Evolutionary conservation across 129 eudicot genomes (phyloP), one percentile per base, ranked within the genome.

Genomic region (Flaveria brownii): DNA sequence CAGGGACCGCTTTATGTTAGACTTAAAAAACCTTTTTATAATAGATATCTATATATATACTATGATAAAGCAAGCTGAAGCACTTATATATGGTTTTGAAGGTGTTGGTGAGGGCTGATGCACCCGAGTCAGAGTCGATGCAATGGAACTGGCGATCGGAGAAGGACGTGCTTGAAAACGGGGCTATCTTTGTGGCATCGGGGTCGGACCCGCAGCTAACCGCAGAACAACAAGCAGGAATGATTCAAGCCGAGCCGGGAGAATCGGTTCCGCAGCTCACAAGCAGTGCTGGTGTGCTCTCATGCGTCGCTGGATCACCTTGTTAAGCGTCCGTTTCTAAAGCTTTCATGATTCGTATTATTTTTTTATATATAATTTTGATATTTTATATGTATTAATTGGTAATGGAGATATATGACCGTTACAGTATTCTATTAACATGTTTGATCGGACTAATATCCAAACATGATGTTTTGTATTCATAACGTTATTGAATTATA

Each of bases 81-180:
- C 36, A 1, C 15, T 5, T 25, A 70, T 49, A 70, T 49, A 5
- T 79, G 61, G 12, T 26, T 72, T 70, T 64, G n/a, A 63, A 88
- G 93, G 92, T 91, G 76, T 86, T 90, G 14, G 81, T 83, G 82
- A 87, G 97, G 84, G 74, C 80, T 60, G 74, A 77, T 33, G 90
- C 88, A 0, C 51, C 81, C 0, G 75, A 77, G 67, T 0, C 45
- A 2, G 90, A 81, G 66, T 88, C 88, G 82, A 79, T 46, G 82
- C 18, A 70, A 6, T 91, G 97, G 97, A 88, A 89, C 36, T 91
- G 97, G 97, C 79, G 90, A 71, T 81, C 91, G 2, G 86, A 89
- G 49, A 87, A 86, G 4, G 93, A 92, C 17, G 1, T 70, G 64
- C 81, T 87, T 17, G 51, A 66, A 72, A 86, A 89, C 12, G 97